Percentiles rank a stretch among this genome's conserved stretches.
Conservation (phyloP, 768 basidiomycete genomes). For the Tephrocybe sp. region DNA sequence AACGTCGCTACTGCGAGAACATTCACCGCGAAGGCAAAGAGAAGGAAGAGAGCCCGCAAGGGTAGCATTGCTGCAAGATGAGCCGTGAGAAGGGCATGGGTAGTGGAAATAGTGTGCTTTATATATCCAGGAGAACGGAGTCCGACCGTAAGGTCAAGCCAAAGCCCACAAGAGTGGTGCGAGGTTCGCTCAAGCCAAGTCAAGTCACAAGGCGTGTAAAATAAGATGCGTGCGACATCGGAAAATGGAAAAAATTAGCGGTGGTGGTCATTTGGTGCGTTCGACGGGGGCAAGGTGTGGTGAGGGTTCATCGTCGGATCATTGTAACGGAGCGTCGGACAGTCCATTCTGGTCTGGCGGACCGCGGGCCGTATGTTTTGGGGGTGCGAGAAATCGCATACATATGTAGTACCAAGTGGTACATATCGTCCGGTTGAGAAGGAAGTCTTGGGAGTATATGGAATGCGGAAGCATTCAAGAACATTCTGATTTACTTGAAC, state of each 20-base stretch:
- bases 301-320: constrained; percentile 14
- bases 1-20: constrained; percentile 17
- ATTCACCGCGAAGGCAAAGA: constrained; percentile 11
- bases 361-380: constrained; percentile 13
- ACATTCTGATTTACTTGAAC: too few relatives aligned
- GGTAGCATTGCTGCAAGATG: background rate
- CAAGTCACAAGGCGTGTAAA: background rate
- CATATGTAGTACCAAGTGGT: too few relatives aligned
- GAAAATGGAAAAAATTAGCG: background rate
- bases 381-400: background rate
- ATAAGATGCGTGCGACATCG: background rate
- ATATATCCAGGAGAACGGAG: too few relatives aligned
- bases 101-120: too few relatives aligned
- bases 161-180: background rate
- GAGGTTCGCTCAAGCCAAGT: background rate
- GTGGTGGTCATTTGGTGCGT: constrained; percentile 4
- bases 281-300: constrained; percentile 4
- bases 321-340: background rate
- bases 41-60: constrained; percentile 7
- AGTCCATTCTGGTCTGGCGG: background rate
- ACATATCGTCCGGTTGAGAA: too few relatives aligned
- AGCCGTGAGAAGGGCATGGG: background rate
- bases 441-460: too few relatives aligned
- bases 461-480: too few relatives aligned
- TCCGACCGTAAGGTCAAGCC: too few relatives aligned